These are phyloP conservation scores for Trichocladium uniseriatum DNA, from an alignment of 495 filamentous ascomycete species.

Conservation along the genomic window DNA sequence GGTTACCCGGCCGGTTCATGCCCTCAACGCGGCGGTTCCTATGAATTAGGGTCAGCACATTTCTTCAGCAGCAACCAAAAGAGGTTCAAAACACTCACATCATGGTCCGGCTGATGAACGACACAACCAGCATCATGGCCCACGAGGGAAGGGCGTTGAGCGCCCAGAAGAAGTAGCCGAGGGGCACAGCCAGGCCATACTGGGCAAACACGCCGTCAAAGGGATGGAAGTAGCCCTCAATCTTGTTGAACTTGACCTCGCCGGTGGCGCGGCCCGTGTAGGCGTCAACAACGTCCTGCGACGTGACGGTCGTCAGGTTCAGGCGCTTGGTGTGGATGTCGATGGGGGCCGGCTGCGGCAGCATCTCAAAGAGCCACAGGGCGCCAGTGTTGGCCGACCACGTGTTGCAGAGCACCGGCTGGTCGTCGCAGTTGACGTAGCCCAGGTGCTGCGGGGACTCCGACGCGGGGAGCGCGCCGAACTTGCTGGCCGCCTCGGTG, in stretches of 20 bases:
- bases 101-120: slow-evolving; percentile 68
- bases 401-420: slow-evolving; percentile 69
- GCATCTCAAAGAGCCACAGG: slow-evolving; percentile 63
- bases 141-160: slow-evolving; percentile 50
- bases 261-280: slow-evolving; percentile 50
- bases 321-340: slow-evolving; percentile 52
- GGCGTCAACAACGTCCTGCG: slow-evolving; percentile 53
- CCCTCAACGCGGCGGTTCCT: slow-evolving; percentile 26
- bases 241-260: slow-evolving; percentile 37
- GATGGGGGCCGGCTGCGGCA: slow-evolving; percentile 44
- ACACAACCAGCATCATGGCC: slow-evolving; percentile 70
- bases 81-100: slow-evolving; percentile 64
- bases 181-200: slow-evolving; percentile 50
- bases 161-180: slow-evolving; percentile 68
- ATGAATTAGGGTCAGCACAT: slow-evolving; percentile 17
- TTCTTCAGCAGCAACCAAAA: not conserved
- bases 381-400: slow-evolving; percentile 66
- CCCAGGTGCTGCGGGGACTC: slow-evolving; percentile 64
- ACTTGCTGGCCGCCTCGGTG: slow-evolving; percentile 55
- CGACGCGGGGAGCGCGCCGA: slow-evolving; percentile 47
- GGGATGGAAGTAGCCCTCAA: slow-evolving; percentile 69
- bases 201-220: slow-evolving; percentile 64
- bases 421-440: slow-evolving; percentile 66
- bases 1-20: slow-evolving; percentile 3
- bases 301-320: slow-evolving; percentile 56